phyloP scores from a whole-genome alignment of 1,284 basidiomycete genomes.

The Anthracocystis panici-leucophaei region DNA sequence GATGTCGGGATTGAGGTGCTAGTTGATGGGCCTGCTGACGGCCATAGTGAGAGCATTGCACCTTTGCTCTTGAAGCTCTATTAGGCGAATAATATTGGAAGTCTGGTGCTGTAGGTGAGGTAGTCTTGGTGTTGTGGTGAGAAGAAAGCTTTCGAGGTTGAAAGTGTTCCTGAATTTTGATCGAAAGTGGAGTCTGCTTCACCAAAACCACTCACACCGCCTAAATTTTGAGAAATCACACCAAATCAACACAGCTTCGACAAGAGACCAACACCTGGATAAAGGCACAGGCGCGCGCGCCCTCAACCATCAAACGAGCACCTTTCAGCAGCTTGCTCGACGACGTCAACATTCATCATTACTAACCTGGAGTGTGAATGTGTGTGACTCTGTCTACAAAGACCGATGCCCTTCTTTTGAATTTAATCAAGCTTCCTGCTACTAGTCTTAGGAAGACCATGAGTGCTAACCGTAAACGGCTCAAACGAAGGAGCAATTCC shows the following conservation, averaged over 20 bases:
- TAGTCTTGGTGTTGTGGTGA: neutral
- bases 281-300: constrained; percentile 1
- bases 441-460: constrained; percentile 28
- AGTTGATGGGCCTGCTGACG: constrained; percentile 6
- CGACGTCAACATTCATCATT: too few relatives aligned
- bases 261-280: constrained; percentile 15
- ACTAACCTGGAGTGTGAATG: too few relatives aligned
- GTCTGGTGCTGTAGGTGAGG: neutral
- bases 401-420: too few relatives aligned
- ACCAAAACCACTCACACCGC: neutral
- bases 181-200: constrained; percentile 9
- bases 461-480: constrained; percentile 40
- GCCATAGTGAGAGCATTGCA: constrained; percentile 16
- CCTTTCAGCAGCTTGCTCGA: neutral
- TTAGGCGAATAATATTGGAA: neutral
- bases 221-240: neutral
- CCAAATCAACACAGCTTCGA: neutral
- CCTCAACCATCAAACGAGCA: neutral
- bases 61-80: neutral
- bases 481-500: constrained; percentile 21
- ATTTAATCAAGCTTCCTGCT: constrained; percentile 41
- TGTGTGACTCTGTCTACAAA: neutral
- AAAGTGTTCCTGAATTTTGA: constrained; percentile 6
- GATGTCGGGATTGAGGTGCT: neutral
- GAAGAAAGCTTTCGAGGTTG: constrained; percentile 4